These are phyloP conservation scores for Rhamnella rubrinervis DNA, from an alignment of 331 rosid species.

Conservation along the genomic window DNA sequence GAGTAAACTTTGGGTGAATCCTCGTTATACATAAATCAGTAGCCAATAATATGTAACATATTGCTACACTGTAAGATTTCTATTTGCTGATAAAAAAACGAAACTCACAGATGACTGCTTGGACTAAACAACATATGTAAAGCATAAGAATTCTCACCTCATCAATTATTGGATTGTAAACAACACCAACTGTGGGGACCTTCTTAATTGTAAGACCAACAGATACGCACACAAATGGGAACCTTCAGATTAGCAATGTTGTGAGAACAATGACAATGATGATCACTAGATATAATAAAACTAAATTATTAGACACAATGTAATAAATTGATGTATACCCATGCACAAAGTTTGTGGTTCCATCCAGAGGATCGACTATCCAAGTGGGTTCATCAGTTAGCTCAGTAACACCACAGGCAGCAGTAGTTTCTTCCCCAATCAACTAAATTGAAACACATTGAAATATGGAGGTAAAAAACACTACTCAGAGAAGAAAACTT, in stretches of 20 bases:
- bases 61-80: no score
- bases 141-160: slow-evolving; percentile 61
- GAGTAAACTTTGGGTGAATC: neutral
- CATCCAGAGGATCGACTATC: slow-evolving; percentile 98
- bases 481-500: neutral
- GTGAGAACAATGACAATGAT: neutral
- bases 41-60: no score
- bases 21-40: no score
- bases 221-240: slow-evolving; percentile 94
- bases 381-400: slow-evolving; percentile 95
- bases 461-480: neutral
- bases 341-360: slow-evolving; percentile 96
- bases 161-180: slow-evolving; percentile 85
- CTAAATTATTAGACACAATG: slow-evolving; percentile 15
- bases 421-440: slow-evolving; percentile 97
- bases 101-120: slow-evolving; percentile 1
- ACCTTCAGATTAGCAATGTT: slow-evolving; percentile 41
- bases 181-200: slow-evolving; percentile 83
- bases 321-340: slow-evolving; percentile 54
- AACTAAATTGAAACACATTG: slow-evolving; percentile 45
- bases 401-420: slow-evolving; percentile 76
- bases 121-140: neutral
- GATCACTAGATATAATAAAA: neutral
- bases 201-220: slow-evolving; percentile 92
- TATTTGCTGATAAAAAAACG: neutral